Percentiles rank a stretch among this genome's conserved stretches.
These are phyloP conservation scores for Hypoxylon intermedium DNA, from an alignment of 495 filamentous ascomycete genomes.

Conservation along the genomic window DNA sequence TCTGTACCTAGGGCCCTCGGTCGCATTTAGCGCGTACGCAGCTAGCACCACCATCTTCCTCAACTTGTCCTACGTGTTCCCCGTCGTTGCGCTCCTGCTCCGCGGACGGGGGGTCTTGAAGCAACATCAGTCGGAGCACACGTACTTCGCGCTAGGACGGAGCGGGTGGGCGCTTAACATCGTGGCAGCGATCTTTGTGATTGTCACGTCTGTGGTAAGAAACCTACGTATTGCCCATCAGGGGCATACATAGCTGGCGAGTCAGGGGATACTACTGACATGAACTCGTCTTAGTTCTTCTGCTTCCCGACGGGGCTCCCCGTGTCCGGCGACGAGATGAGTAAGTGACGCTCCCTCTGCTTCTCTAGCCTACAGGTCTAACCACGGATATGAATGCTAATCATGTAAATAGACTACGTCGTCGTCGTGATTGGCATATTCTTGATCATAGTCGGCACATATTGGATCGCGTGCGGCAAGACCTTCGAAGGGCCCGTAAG, in stretches of 20 bases:
- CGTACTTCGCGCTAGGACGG: slow-evolving; percentile 35
- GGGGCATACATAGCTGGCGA: not conserved
- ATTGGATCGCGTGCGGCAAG: slow-evolving; percentile 40
- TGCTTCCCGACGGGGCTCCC: slow-evolving; percentile 44
- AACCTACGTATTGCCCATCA: not conserved
- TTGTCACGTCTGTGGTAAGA: slow-evolving; percentile 45
- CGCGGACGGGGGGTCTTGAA: slow-evolving; percentile 39
- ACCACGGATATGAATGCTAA: not conserved
- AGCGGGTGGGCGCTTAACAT: slow-evolving; percentile 36
- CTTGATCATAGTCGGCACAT: slow-evolving; percentile 37
- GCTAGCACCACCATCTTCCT: slow-evolving; percentile 47
- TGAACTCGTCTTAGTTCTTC: slow-evolving; percentile 37
- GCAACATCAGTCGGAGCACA: slow-evolving; percentile 28
- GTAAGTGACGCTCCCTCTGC: slow-evolving; percentile 17
- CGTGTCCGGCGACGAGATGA: slow-evolving; percentile 41
- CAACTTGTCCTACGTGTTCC: slow-evolving; percentile 45
- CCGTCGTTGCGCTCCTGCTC: slow-evolving; percentile 40
- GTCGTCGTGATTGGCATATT: slow-evolving; percentile 48
- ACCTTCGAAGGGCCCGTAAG: slow-evolving; percentile 45
- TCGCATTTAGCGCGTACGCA: slow-evolving; percentile 45
- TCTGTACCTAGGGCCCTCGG: slow-evolving; percentile 43
- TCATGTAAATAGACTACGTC: slow-evolving; percentile 40
- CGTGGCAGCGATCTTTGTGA: slow-evolving; percentile 39
- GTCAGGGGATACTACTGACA: not conserved
- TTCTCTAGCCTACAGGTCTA: not conserved